Conservation (phyloP, 176 grass and related monocot genomes). For the Avena atlantica region DNA sequence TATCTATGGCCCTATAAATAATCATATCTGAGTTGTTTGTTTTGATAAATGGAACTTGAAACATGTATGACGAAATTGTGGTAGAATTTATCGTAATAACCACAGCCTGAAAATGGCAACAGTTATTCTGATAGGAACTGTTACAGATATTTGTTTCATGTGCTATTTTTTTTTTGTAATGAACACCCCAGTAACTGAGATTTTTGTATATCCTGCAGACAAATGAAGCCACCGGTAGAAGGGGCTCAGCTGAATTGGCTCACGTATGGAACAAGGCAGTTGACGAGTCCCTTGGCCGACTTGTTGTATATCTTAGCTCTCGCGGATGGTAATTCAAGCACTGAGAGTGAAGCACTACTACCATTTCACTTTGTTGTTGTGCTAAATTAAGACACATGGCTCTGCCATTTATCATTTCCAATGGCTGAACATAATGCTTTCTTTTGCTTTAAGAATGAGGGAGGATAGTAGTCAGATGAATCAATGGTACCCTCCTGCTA, state of each 20-base stretch:
- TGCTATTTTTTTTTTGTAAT: background rate
- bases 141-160: background rate
- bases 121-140: background rate
- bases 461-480: background rate
- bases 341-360: background rate
- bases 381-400: slow-evolving; percentile 10
- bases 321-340: slow-evolving; percentile 59
- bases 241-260: slow-evolving; percentile 39
- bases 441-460: slow-evolving; percentile 26
- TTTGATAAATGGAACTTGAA: background rate
- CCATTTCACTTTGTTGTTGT: background rate
- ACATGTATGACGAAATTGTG: background rate
- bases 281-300: slow-evolving; percentile 56
- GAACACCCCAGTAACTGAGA: background rate
- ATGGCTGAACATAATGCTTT: background rate
- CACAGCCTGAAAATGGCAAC: background rate
- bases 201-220: slow-evolving; percentile 35
- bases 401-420: slow-evolving; percentile 13
- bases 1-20: no score
- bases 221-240: slow-evolving; percentile 5
- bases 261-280: slow-evolving; percentile 66
- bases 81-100: background rate
- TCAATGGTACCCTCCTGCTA: background rate
- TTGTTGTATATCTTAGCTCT: slow-evolving; percentile 65
- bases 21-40: background rate